phyloP scores from a whole-genome alignment of 2,329 filamentous ascomycete genomes.

The Fusarium keratoplasticum region DNA sequence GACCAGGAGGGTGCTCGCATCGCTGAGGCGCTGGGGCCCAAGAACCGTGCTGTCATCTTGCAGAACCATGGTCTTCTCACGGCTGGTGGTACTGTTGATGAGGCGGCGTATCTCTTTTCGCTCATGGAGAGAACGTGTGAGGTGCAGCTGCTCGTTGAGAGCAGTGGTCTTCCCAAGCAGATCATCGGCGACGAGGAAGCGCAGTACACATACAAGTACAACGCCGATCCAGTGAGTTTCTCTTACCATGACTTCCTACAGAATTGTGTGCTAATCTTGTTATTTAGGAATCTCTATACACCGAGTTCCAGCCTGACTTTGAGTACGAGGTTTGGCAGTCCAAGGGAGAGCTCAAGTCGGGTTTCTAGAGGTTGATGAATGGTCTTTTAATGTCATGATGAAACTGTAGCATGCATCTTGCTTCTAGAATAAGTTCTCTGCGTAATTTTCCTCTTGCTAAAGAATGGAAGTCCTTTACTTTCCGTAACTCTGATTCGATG shows the following conservation, averaged over 20 bases:
- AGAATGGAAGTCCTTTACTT: background rate
- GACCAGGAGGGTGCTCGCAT: conserved; percentile 70
- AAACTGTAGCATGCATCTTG: background rate
- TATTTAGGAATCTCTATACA: conserved; percentile 46
- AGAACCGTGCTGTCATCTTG: conserved; percentile 66
- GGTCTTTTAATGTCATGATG: background rate
- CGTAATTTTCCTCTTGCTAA: background rate
- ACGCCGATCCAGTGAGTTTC: conserved; percentile 45
- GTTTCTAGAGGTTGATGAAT: background rate
- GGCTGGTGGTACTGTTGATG: conserved; percentile 73
- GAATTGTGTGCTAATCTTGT: background rate
- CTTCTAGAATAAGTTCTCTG: background rate
- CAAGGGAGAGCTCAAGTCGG: conserved; percentile 36
- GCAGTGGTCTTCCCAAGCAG: conserved; percentile 41
- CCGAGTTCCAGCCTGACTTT: conserved; percentile 51
- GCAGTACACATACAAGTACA: conserved; percentile 51
- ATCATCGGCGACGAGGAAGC: conserved; percentile 54
- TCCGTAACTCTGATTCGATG: background rate
- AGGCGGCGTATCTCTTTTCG: conserved; percentile 72
- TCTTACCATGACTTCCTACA: fast-evolving
- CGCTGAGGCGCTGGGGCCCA: conserved; percentile 65
- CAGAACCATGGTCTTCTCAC: conserved; percentile 75
- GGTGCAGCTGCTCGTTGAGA: conserved; percentile 49
- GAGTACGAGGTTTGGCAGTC: conserved; percentile 50
- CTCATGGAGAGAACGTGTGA: conserved; percentile 50